phyloP scores from a whole-genome alignment of 371 early-diverging fungal genomes.

The Blyttiomyces sp. region DNA sequence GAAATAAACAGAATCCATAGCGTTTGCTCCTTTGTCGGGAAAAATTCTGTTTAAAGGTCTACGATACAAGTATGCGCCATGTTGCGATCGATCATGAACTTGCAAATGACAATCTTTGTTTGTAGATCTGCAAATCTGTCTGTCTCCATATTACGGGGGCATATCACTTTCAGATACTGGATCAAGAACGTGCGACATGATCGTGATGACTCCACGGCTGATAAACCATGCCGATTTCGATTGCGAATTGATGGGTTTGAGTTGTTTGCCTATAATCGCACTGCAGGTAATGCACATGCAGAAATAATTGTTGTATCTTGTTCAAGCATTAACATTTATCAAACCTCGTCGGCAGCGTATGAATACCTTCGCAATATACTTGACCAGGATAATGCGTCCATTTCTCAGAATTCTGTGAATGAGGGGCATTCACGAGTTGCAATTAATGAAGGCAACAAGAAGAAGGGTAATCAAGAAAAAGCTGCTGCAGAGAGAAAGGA shows the following conservation, averaged over 20 bases:
- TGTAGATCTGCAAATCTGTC: slow-evolving; percentile 64
- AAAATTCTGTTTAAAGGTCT: slow-evolving; percentile 78
- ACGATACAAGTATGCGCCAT: slow-evolving; percentile 48
- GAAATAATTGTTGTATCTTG: no score
- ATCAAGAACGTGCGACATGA: slow-evolving; percentile 59
- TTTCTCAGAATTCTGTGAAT: neutral
- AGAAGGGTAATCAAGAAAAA: neutral
- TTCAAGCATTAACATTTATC: no score
- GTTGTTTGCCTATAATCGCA: slow-evolving; percentile 82
- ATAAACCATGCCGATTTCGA: slow-evolving; percentile 64
- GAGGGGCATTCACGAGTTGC: neutral
- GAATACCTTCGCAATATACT: slow-evolving; percentile 59
- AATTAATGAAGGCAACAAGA: neutral
- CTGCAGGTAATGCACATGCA: no score
- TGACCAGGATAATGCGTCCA: slow-evolving; percentile 2
- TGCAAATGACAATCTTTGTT: no score
- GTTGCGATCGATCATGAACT: no score
- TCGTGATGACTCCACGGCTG: neutral
- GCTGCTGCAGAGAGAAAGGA: neutral
- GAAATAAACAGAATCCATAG: slow-evolving; percentile 65
- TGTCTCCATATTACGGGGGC: slow-evolving; percentile 71
- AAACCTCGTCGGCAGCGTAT: slow-evolving; percentile 65
- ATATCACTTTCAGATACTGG: slow-evolving; percentile 79
- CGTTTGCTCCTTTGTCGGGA: slow-evolving; percentile 73
- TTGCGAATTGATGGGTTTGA: slow-evolving; percentile 78